Evolutionary conservation across 2,329 filamentous ascomycete species (phyloP), one percentile per base, ranked within the genome.

Genomic region (Periglandula ipomoeae): DNA sequence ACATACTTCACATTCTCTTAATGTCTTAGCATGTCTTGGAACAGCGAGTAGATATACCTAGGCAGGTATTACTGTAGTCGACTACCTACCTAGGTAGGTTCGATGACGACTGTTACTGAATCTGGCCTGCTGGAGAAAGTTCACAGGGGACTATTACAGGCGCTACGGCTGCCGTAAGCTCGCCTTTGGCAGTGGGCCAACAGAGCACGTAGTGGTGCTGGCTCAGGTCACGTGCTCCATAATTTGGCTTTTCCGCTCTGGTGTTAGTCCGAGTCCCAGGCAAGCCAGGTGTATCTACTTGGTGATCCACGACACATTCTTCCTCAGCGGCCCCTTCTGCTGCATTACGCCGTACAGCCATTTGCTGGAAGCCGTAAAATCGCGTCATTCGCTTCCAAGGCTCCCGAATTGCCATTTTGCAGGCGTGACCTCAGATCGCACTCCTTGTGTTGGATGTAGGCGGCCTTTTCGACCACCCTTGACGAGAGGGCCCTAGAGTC

Each of bases 281-380:
- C 47, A 47, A 48, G 48, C 47, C 51, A 50, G 49, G 47, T 35
- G 30, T 52, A 51, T 48, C 51, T 48, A 41, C 50, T 51, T 59
- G 60, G 59, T 57, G 58, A 65, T 65, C 62, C 59, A 65, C 52
- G 63, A 66, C 66, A 68, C 64, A 65, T 63, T 65, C 63, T 67
- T 65, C 58, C 60, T 55, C 58, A 56, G 57, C 52, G 58, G 59
- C 57, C 55, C 58, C 59, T 58, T 56, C 56, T 53, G 54, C 56
- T 55, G 55, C 58, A 58, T 56, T 61, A 58, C 59, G 54, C 54
- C 50, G 53, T 52, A 55, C 54, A 53, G 55, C 50, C 50, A 53
- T 53, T 52, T 56, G 51, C 44, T 50, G 55, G 52, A 54, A 52
- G 49, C 43, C 44, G 39, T 44, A 49, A 54, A 60, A 45, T 55